Evolutionary conservation across 768 basidiomycete genomes (phyloP).

Genomic region (Calocybe gangraenosa): DNA sequence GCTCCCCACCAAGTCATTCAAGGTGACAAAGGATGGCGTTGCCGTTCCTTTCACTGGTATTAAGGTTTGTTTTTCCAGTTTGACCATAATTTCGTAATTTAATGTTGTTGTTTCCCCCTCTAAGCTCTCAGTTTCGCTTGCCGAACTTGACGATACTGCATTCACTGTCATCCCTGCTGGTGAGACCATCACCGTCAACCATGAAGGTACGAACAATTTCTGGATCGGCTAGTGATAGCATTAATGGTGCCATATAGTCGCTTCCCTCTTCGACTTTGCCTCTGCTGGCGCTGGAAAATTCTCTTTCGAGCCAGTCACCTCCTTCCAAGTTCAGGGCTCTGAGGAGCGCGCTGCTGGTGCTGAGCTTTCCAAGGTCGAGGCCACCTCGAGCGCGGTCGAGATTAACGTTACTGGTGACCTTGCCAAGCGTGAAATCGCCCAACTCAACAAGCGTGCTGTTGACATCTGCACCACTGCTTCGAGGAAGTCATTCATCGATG

Average conservation of each 20-base stretch:
- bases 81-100: not conserved
- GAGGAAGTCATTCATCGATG: conserved; percentile 33
- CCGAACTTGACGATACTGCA: conserved; percentile 33
- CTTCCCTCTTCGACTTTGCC: conserved; percentile 38
- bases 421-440: conserved; percentile 25
- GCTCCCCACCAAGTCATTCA: conserved; percentile 39
- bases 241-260: conserved; percentile 23
- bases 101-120: not conserved
- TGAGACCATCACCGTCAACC: conserved; percentile 33
- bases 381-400: conserved; percentile 22
- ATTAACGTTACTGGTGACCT: conserved; percentile 34
- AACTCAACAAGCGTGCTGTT: conserved; percentile 32
- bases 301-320: conserved; percentile 34
- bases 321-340: conserved; percentile 29
- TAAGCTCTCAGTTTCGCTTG: conserved; percentile 33
- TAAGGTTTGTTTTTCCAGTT: conserved; percentile 24
- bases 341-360: conserved; percentile 12
- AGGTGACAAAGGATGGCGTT: conserved; percentile 35
- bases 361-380: conserved; percentile 23
- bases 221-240: not conserved
- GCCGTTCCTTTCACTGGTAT: conserved; percentile 39
- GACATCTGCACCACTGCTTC: conserved; percentile 33
- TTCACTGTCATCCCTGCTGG: conserved; percentile 37
- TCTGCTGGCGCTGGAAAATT: conserved; percentile 34
- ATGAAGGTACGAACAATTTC: conserved; percentile 24